Evolutionary conservation across 2,329 filamentous ascomycete genomes (phyloP), one percentile per base, ranked within the genome.

Genomic region (Raffaelea ambrosiae): DNA sequence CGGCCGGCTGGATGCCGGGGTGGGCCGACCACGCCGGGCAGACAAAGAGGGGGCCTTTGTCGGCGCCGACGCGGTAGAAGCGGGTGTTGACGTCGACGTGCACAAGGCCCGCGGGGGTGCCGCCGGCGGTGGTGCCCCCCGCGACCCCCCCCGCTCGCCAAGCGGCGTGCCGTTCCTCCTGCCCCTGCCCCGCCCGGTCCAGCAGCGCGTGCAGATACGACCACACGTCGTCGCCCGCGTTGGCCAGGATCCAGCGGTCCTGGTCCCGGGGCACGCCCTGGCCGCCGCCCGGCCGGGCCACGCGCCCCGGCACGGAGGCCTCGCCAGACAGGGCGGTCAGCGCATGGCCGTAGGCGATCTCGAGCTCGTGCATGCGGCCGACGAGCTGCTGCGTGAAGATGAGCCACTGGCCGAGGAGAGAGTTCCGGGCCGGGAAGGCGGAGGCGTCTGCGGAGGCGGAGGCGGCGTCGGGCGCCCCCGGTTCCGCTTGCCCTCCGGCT

Each of bases 371-470:
- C 62, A 74, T 70, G 38, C 77, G 74, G 7, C 61, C 64, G 14
- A 76, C 64, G 13, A 81, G 70, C 48, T 72, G 67, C 56, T 79
- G 75, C 3, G 70, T 71, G 54, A 72, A 74, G 21, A 72, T 59
- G 8, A 82, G 70, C 68, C 73, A 73, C 59, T 81, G 77, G 11
- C 78, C 78, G 3, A 82, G 61, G 18, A 81, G 61, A 7, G 70
- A 73, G 49, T 70, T 71, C 53, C 73, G 72, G 18, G 71, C 74
- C 63, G 13, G 63, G 16, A 55, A 54, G 46, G 64, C 61, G 5
- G 62, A 53, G 5, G 60, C 60, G 3, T 59, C 58, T 16, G 67
- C 63, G 19, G 14, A n/a, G n/a, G n/a, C n/a, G n/a, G n/a, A n/a
- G n/a, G n/a, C n/a, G n/a, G n/a, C n/a, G n/a, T 18, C 8, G 14